A percentile compares a stretch with the other conserved stretches of the same genome.
phyloP scores from a whole-genome alignment of 768 basidiomycete genomes.

The Hypholoma sublateritium region DNA sequence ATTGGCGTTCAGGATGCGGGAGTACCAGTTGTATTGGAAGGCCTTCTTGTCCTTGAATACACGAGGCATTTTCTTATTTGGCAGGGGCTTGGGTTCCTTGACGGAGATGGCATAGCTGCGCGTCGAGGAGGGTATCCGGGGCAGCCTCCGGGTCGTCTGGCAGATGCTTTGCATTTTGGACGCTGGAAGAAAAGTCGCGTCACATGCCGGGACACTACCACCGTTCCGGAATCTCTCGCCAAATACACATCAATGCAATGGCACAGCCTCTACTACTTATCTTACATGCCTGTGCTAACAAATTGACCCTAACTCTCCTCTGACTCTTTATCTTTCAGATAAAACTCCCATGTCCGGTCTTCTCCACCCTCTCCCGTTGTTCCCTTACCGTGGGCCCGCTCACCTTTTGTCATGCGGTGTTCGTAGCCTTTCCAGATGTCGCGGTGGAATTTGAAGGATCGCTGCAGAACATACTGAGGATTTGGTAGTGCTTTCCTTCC shows the following conservation, averaged over 20 bases:
- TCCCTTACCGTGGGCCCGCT: slow-evolving; percentile 60
- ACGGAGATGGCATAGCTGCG: slow-evolving; percentile 58
- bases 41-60: slow-evolving; percentile 79
- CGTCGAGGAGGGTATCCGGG: slow-evolving; percentile 65
- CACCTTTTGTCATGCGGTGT: slow-evolving; percentile 94
- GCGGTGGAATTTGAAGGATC: slow-evolving; percentile 80
- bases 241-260: slow-evolving; percentile 8
- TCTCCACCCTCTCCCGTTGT: slow-evolving; percentile 74
- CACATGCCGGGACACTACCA: slow-evolving; percentile 8
- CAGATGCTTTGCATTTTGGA: slow-evolving; percentile 41
- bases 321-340: slow-evolving; percentile 29
- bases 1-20: slow-evolving; percentile 62
- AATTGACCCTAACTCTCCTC: neutral
- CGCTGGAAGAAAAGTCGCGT: slow-evolving; percentile 17
- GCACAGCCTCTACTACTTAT: slow-evolving; percentile 1
- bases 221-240: slow-evolving; percentile 10
- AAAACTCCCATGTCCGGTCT: slow-evolving; percentile 91
- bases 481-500: slow-evolving; percentile 45
- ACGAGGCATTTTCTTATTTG: slow-evolving; percentile 58
- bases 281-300: too few species aligned
- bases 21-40: slow-evolving; percentile 80
- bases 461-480: slow-evolving; percentile 66
- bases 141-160: slow-evolving; percentile 57
- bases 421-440: slow-evolving; percentile 79
- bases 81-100: slow-evolving; percentile 48